Percentiles rank a stretch among this genome's conserved stretches.
Evolutionary conservation across 164 flowering plant species (phyloP).

Genomic region (Magnolia changhungtana): DNA sequence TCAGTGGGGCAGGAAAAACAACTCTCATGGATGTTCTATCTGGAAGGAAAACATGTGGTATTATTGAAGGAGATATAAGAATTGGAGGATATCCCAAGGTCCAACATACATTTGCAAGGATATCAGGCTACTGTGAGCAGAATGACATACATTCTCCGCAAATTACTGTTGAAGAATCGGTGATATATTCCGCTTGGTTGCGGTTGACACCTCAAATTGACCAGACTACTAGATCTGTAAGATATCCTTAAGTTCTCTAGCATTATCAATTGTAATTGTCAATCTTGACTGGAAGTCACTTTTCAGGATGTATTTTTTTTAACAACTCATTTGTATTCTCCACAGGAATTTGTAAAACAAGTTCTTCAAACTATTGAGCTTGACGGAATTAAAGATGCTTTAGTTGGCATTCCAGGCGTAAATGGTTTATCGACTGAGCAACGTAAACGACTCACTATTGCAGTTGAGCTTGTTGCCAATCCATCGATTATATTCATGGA

Average conservation of each 20-base stretch:
- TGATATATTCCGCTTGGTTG: constrained; percentile 75
- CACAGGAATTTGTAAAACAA: constrained; percentile 65
- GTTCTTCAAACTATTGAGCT: constrained; percentile 76
- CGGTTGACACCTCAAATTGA: constrained; percentile 28
- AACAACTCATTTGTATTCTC: background rate
- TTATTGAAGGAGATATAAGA: constrained; percentile 61
- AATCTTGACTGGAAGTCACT: background rate
- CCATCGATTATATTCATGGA: constrained; percentile 84
- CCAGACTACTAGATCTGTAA: background rate
- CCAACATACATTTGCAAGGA: constrained; percentile 76
- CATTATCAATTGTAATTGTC: background rate
- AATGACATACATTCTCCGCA: constrained; percentile 76
- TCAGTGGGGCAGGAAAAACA: constrained; percentile 84
- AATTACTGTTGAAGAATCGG: constrained; percentile 72
- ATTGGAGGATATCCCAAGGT: constrained; percentile 73
- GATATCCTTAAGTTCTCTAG: background rate
- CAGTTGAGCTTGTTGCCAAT: constrained; percentile 83
- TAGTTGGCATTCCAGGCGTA: constrained; percentile 71
- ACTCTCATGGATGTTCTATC: constrained; percentile 81
- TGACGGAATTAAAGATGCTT: constrained; percentile 54
- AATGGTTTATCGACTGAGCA: constrained; percentile 82
- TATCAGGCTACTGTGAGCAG: constrained; percentile 87
- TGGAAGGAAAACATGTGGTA: constrained; percentile 81
- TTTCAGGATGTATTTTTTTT: background rate
- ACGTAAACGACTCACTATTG: constrained; percentile 75